Base-by-base conservation (phyloP, 306 rosid species). In the Casuarina cunninghamiana region DNA sequence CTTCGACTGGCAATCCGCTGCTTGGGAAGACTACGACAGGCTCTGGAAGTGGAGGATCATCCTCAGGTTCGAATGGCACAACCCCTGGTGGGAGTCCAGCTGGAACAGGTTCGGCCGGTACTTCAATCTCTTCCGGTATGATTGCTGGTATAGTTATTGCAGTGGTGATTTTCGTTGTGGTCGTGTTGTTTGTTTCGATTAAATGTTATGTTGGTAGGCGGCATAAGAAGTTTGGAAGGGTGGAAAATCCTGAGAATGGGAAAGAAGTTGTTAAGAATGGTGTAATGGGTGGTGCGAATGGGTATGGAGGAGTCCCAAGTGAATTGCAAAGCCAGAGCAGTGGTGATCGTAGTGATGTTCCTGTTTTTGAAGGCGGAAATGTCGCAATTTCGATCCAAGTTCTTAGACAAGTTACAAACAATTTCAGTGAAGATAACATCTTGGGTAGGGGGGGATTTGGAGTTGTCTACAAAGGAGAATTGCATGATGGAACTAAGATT, bases 401-500 rank as follows among this genome's bases (percentile, higher is more conserved):
- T 80, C 87, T 94, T 55, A 71, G 88, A 71, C 89, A 92, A 42
- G 97, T 89, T 43, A 94, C 96, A 0, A 50, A 92, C 81, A 89
- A 94, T 76, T 94, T 94, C 78, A 87, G 90, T 1, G 91, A 89
- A 77, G 90, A 85, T 2, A 94, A 92, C 37, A 87, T 92, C 49
- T 77, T 90, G 77, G 98, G 98, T 3, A 86, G 97, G 74, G 98
- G 98, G 58, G 97, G 98, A 38, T 94, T 92, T 83, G 98, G 98
- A 35, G 91, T 89, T 72, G 98, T 94, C 75, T 94, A 94, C 70
- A 89, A 87, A 73, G 98, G 98, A 26, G 96, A 90, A 79, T 78
- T 94, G 66, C 91, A 84, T 26, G 97, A 90, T 74, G 97, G 97
- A 63, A 94, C 97, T 2, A 88, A 89, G 74, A 90, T 94, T 71